Evolutionary conservation across 2,329 filamentous ascomycete species (phyloP).

Genomic region (Fonsecaea monophora): DNA sequence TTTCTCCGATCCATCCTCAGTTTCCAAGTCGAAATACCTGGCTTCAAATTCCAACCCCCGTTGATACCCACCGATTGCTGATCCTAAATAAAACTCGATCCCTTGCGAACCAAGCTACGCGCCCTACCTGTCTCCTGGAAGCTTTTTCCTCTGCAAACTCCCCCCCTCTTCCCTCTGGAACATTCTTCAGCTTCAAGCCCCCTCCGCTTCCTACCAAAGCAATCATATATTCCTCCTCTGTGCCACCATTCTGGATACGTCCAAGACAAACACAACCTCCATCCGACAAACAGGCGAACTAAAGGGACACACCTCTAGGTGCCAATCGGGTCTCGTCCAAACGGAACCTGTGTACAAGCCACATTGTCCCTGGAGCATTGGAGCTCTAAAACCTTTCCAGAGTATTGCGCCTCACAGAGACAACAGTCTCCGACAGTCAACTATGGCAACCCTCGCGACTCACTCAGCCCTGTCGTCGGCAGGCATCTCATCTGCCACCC

Average conservation of each 20-base stretch:
- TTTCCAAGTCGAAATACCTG: not conserved
- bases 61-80: slow-evolving; percentile 5
- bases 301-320: not conserved
- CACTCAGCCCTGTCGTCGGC: slow-evolving; percentile 30
- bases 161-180: not conserved
- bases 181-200: slow-evolving; percentile 1
- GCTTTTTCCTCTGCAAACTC: not conserved
- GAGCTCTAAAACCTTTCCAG: not conserved
- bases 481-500: slow-evolving; percentile 25
- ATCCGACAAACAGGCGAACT: not conserved
- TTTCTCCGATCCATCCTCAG: slow-evolving; percentile 3
- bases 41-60: not conserved
- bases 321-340: not conserved
- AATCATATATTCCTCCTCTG: not conserved
- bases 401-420: not conserved
- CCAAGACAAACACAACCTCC: not conserved
- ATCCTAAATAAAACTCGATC: slow-evolving; percentile 6
- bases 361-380: not conserved
- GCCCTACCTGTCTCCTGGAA: slow-evolving; percentile 2
- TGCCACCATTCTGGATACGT: slow-evolving; percentile 5
- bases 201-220: not conserved
- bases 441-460: slow-evolving; percentile 25
- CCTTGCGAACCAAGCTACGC: not conserved
- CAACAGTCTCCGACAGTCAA: not conserved
- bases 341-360: not conserved